A percentile compares a stretch with the other conserved stretches of the same genome.
These are phyloP conservation scores for Sarocladium brachiariae DNA, from an alignment of 2,329 filamentous ascomycete genomes.

Conservation along the genomic window DNA sequence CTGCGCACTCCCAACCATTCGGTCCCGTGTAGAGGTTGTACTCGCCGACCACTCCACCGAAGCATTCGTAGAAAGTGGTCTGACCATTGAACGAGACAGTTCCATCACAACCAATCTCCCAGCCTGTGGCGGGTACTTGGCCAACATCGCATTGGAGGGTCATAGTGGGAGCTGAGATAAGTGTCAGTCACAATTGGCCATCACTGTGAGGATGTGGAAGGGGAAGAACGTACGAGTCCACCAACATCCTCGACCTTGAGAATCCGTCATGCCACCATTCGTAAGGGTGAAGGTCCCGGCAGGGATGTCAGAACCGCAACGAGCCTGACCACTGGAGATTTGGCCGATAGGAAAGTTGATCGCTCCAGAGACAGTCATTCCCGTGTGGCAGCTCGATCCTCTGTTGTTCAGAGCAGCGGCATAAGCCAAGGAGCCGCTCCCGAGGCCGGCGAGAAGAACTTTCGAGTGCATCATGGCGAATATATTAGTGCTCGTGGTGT, in stretches of 20 bases:
- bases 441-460: constrained; percentile 13
- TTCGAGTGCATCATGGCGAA: constrained; percentile 11
- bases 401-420: constrained; percentile 13
- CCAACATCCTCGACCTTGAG: constrained; percentile 53
- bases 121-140: constrained; percentile 44
- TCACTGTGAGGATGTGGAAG: background rate
- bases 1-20: constrained; percentile 38
- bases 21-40: constrained; percentile 47
- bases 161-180: constrained; percentile 40
- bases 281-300: constrained; percentile 48
- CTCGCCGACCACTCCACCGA: constrained; percentile 42
- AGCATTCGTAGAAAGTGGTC: constrained; percentile 53
- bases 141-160: constrained; percentile 57
- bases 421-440: constrained; percentile 13
- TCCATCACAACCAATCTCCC: constrained; percentile 47
- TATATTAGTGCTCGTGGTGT: background rate
- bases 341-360: constrained; percentile 50
- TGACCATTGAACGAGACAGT: constrained; percentile 43
- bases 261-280: constrained; percentile 44
- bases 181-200: background rate
- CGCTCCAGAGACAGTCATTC: constrained; percentile 41
- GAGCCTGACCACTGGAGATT: constrained; percentile 51
- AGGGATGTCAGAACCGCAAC: constrained; percentile 39
- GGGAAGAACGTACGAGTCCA: constrained; percentile 43
- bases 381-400: constrained; percentile 30